Evolutionary conservation across 2,329 filamentous ascomycete species (phyloP), one percentile per base, ranked within the genome.

Genomic region (Teratosphaeria pseudoeucalypti): DNA sequence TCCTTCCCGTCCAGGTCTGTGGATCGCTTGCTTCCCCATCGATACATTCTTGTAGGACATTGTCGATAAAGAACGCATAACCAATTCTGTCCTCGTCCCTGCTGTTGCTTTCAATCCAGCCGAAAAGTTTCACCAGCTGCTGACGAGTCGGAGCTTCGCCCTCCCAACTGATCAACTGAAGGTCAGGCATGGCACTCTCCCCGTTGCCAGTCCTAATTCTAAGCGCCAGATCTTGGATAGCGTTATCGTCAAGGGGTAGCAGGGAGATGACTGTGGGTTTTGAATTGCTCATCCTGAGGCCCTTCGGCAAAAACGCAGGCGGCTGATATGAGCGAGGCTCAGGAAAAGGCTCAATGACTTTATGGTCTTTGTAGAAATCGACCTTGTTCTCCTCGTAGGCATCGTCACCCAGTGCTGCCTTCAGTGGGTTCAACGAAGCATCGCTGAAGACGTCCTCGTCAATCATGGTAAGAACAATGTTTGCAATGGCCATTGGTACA

Each of bases 331-430:
- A n/a, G 16, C 3, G 10, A n/a, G 52, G 52, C 6, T 32, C 52
- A 12, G 52, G 14, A 29, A 23, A 32, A 10, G 27, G 52, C 26
- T 54, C 26, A 14, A 34, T 32, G 27, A 32, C 52, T 54, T 32
- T 54, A 26, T 54, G 19, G 34, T 58, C 56, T n/a, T 58, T 52
- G 12, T 55, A 55, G 29, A 57, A 58, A 29, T 58, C 56, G 14
- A 58, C 56, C 29, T 53, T 54, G 27, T 34, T 53, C 26, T 58
- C 43, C n/a, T 58, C 47, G 12, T 58, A 58, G 14, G 34, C 10
- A 3, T 34, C 16, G 11, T 58, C 29, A 19, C 56, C 56, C 9
- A 58, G 6, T 26, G 32, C 56, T 7, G 47, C 49, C 56, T 52
- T 34, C 16, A 58, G 23, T 9, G 43, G 43, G 10, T 49, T 49